These are phyloP conservation scores for Sporobolomyces roseus DNA, from an alignment of 768 basidiomycete genomes.

Conservation along the genomic window DNA sequence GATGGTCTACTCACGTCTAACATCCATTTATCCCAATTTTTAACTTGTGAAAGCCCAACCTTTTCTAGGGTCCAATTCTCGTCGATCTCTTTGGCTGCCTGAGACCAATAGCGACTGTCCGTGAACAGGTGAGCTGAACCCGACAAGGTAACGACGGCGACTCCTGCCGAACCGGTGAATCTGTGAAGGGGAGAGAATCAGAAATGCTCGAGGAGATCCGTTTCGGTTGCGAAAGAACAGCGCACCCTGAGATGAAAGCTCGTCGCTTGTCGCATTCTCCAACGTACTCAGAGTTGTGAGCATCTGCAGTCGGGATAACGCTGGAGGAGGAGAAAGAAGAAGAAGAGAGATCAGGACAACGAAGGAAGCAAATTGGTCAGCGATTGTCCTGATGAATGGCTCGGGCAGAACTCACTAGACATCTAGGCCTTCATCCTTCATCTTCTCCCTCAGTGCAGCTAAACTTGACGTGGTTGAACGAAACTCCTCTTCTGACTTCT, in stretches of 20 bases:
- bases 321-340: slow-evolving; percentile 6
- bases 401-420: slow-evolving; percentile 13
- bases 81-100: slow-evolving; percentile 40
- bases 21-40: slow-evolving; percentile 77
- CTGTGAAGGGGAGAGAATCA: slow-evolving; percentile 8
- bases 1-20: background rate
- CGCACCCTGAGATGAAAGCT: slow-evolving; percentile 32
- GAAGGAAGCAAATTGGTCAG: background rate
- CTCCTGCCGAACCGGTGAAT: slow-evolving; percentile 44
- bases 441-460: background rate
- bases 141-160: slow-evolving; percentile 38
- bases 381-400: background rate
- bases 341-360: no score
- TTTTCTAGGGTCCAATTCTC: slow-evolving; percentile 66
- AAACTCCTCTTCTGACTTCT: background rate
- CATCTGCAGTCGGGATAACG: slow-evolving; percentile 37
- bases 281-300: slow-evolving; percentile 36
- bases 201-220: background rate
- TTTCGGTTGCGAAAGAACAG: background rate
- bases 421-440: background rate
- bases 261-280: slow-evolving; percentile 36
- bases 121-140: slow-evolving; percentile 41
- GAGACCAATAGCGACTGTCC: slow-evolving; percentile 44
- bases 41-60: slow-evolving; percentile 58
- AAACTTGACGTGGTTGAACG: background rate